Base-by-base conservation (phyloP, 2,329 filamentous ascomycete species). In the Epichloe bromicola region DNA sequence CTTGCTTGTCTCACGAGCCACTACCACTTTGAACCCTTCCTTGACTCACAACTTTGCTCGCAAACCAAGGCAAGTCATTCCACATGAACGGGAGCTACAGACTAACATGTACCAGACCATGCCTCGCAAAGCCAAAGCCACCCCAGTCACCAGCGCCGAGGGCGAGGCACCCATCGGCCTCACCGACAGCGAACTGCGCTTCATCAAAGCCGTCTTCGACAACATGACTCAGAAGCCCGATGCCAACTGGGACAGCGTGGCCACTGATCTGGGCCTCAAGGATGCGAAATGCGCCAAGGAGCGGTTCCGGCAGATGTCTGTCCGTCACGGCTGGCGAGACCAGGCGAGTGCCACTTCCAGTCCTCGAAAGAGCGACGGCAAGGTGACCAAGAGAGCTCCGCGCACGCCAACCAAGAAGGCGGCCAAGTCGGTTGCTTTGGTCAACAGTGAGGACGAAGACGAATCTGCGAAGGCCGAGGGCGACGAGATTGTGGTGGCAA, bases 251-350 rank as follows among this genome's bases (percentile, higher is more conserved):
- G 60, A 66, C 15, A 56, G 60, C 1, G 65, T 74, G 40, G 71
- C 70, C 4, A 8, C 41, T 2, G 56, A 60, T 12, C 55, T 69
- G 14, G 62, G 61, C 3, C 63, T 72, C 49, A 70, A 71, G 52
- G 65, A 70, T 46, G 66, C 61, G 48, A 70, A 67, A 46, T 70
- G 67, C 52, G 69, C 69, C 53, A 68, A 67, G 49, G 65, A 70
- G 53, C 67, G 67, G 34, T 70, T 70, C 59, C 65, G 67, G 7
- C 62, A 68, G 50, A 67, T 72, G 59, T 65, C 65, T 14, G 59
- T 65, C 52, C 66, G 65, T 19, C 69, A 71, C 52, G 63, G 62
- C 49, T 72, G 70, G 70, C 63, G 65, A 39, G 61, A 59, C 5
- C 57, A 55, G 45, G 54, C 48, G 12, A 15, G 50, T 11, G 26